Conservation (phyloP, 176 grass and related monocot genomes). For the Aegilops longissima region DNA sequence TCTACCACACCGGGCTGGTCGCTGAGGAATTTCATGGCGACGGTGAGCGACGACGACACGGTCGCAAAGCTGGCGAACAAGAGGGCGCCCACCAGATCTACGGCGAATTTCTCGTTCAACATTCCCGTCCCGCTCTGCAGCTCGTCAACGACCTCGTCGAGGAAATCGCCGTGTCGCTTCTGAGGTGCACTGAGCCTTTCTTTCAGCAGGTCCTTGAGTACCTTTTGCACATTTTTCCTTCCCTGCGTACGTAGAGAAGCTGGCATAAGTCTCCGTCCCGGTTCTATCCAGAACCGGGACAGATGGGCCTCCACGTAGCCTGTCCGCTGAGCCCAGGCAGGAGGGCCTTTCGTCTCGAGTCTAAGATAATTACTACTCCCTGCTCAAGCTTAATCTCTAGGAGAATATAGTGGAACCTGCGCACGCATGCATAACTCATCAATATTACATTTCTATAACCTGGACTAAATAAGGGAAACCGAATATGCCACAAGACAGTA, state of each 20-base stretch:
- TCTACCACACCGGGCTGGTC: neutral
- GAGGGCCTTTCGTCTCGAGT: too few relatives aligned
- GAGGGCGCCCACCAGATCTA: neutral
- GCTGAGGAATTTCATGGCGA: neutral
- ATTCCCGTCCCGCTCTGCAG: neutral
- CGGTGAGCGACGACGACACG: neutral
- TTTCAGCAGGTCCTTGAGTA: neutral
- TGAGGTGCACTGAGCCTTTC: neutral
- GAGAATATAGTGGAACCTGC: too few relatives aligned
- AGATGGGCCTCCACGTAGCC: too few relatives aligned
- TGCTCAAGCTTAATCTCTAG: too few relatives aligned
- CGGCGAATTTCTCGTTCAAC: neutral
- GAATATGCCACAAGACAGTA: too few relatives aligned
- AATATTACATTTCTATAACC: too few relatives aligned
- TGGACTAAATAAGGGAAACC: too few relatives aligned
- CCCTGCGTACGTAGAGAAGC: neutral
- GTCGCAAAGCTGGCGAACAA: neutral
- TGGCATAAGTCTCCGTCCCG: neutral
- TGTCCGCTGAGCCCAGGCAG: too few relatives aligned
- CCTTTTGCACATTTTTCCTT: constrained; percentile 1
- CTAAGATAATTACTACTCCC: too few relatives aligned
- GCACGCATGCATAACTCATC: too few relatives aligned
- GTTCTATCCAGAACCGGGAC: too few relatives aligned
- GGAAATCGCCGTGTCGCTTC: neutral
- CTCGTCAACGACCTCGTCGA: neutral